Evolutionary conservation across 2,329 filamentous ascomycete genomes (phyloP), one percentile per base, ranked within the genome.

Genomic region (Penicillium sp.): DNA sequence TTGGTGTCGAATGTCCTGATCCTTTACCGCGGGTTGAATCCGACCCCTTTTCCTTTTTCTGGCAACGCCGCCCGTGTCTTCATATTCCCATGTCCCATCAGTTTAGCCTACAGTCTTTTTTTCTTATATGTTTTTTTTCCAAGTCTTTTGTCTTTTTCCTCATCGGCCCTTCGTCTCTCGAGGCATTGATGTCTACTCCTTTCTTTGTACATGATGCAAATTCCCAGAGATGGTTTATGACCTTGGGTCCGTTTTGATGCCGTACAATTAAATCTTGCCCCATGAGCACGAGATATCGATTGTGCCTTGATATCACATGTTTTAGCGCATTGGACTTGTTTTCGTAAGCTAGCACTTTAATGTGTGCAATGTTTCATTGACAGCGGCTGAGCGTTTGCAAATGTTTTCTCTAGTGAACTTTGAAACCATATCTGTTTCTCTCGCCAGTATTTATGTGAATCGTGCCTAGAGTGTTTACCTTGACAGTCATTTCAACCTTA

Each of bases 151-250:
- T 58, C 47, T 55, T 63, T 59, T 55, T 52, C 51, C 48, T 46
- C 39, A 5, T 42, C n/a, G 37, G 52, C 44, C 58, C 52, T 60
- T 49, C 42, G 58, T 51, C 52, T 55, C 46, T 54, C 50, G 29
- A 31, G 46, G 46, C 42, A 19, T 37, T 40, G 54, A 54, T 45
- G 44, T 57, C 26, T 55, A 53, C 62, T 53, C 51, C 52, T 54
- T 63, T 59, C 51, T 55, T 56, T 67, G 68, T 65, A 67, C 62
- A 68, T 70, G 60, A 56, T 63, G 59, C 56, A 53, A 62, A 63
- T 61, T 65, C 67, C 56, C 47, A 54, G 55, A 55, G 51, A 56
- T 48, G 55, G 46, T 52, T 61, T 62, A 67, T 61, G 61, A 63
- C 64, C 59, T 18, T 19, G 28, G 6, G 14, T 31, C 24, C 29